Conservation (phyloP, 1,284 basidiomycete species). For the Ustilago xerochloae region DNA sequence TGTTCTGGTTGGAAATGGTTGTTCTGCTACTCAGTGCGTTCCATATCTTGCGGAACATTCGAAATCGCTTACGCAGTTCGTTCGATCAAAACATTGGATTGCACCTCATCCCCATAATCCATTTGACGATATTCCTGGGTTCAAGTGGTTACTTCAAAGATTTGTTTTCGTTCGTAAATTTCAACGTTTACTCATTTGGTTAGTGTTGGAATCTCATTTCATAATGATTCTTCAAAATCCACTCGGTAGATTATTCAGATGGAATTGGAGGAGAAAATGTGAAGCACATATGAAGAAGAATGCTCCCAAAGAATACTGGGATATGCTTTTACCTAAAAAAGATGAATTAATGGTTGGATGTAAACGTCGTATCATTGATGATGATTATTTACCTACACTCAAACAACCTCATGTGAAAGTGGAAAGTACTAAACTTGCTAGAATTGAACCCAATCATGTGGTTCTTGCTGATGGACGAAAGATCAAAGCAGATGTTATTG, state of each 20-base stretch:
- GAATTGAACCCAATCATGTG: slow-evolving; percentile 61
- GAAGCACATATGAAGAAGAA: slow-evolving; percentile 51
- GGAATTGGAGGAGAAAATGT: slow-evolving; percentile 52
- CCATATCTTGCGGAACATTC: slow-evolving; percentile 52
- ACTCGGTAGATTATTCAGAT: slow-evolving; percentile 42
- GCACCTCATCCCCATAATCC: slow-evolving; percentile 53
- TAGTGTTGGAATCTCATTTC: slow-evolving; percentile 59
- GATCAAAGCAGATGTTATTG: slow-evolving; percentile 65
- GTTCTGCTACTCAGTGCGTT: slow-evolving; percentile 62
- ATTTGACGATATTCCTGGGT: slow-evolving; percentile 48
- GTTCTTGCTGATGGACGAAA: slow-evolving; percentile 53
- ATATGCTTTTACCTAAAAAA: slow-evolving; percentile 55
- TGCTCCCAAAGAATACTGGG: slow-evolving; percentile 63
- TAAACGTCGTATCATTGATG: slow-evolving; percentile 64
- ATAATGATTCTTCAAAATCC: slow-evolving; percentile 48
- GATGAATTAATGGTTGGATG: slow-evolving; percentile 60
- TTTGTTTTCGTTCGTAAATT: slow-evolving; percentile 49
- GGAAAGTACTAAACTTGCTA: slow-evolving; percentile 44
- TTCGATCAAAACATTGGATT: slow-evolving; percentile 64
- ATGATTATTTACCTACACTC: slow-evolving; percentile 57
- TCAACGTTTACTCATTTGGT: slow-evolving; percentile 56
- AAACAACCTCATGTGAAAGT: slow-evolving; percentile 56
- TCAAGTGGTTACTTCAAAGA: slow-evolving; percentile 56
- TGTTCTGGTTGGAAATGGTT: slow-evolving; percentile 66
- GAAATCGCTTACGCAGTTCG: slow-evolving; percentile 60